Evolutionary conservation across 2,329 filamentous ascomycete species (phyloP).

Genomic region (Scedosporium boydii): DNA sequence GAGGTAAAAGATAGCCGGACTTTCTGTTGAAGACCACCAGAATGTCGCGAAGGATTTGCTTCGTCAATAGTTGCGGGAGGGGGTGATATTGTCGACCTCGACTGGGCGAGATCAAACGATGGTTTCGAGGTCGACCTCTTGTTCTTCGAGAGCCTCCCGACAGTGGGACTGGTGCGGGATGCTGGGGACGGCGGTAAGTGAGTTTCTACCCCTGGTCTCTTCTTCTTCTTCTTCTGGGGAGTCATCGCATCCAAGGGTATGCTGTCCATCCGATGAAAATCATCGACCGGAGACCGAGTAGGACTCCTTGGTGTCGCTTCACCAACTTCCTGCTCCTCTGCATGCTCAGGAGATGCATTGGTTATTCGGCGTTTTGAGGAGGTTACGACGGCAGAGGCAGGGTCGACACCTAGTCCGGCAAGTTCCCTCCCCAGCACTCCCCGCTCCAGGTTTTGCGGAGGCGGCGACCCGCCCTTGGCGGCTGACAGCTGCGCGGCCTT

Average conservation of each 20-base stretch:
- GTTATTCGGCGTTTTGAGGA: conserved; percentile 38
- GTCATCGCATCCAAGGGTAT: conserved; percentile 9
- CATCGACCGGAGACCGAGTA: conserved; percentile 13
- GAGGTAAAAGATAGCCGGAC: conserved; percentile 54
- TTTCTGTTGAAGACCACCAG: background rate
- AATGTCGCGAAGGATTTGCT: background rate
- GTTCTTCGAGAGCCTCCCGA: background rate
- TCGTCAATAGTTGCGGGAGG: background rate
- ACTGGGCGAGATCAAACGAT: background rate
- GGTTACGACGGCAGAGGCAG: conserved; percentile 44
- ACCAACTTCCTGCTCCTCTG: conserved; percentile 11
- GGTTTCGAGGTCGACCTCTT: background rate
- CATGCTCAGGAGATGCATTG: conserved; percentile 14
- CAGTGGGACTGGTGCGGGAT: background rate
- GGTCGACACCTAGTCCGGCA: conserved; percentile 47
- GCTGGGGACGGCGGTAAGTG: background rate
- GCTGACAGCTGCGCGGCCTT: conserved; percentile 47
- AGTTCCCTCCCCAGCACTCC: conserved; percentile 17
- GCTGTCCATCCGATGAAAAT: conserved; percentile 21
- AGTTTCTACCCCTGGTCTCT: conserved; percentile 5
- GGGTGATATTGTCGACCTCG: conserved; percentile 5
- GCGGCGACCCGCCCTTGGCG: conserved; percentile 37
- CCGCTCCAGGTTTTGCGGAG: conserved; percentile 45
- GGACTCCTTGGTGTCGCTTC: background rate
- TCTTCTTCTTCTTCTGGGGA: conserved; percentile 8